phyloP scores from a whole-genome alignment of 2,329 filamentous ascomycete species.

The Aspergillus hiratsukae region DNA sequence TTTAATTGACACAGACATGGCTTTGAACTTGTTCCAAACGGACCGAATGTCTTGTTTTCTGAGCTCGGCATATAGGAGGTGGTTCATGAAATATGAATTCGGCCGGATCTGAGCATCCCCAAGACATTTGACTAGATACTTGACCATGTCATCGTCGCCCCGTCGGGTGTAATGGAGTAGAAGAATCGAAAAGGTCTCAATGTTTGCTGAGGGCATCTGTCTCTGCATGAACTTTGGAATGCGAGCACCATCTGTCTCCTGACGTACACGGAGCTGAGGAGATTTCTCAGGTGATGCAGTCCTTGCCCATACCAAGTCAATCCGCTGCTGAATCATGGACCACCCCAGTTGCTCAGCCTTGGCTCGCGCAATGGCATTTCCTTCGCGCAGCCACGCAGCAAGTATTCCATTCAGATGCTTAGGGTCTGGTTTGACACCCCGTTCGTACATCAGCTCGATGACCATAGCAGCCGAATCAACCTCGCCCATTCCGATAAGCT shows the following conservation, averaged over 20 bases:
- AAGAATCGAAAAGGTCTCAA: conserved; percentile 74
- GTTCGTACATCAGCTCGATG: conserved; percentile 68
- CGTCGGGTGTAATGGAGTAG: conserved; percentile 67
- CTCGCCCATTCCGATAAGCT: conserved; percentile 68
- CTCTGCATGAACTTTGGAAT: conserved; percentile 39
- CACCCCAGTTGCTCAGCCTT: conserved; percentile 67
- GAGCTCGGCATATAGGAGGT: conserved; percentile 64
- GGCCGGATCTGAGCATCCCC: conserved; percentile 60
- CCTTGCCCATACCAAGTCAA: conserved; percentile 56
- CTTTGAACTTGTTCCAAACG: conserved; percentile 54
- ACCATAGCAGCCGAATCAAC: conserved; percentile 68
- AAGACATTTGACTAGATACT: conserved; percentile 60
- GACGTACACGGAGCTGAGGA: conserved; percentile 25
- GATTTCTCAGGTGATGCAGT: conserved; percentile 18
- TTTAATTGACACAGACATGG: conserved; percentile 50
- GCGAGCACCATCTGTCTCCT: conserved; percentile 17
- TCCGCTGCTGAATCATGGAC: conserved; percentile 68
- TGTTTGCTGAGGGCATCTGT: conserved; percentile 56
- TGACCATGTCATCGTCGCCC: conserved; percentile 54
- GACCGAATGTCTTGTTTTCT: conserved; percentile 53
- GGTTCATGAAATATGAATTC: conserved; percentile 74
- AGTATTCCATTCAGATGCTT: conserved; percentile 80
- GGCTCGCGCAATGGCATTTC: conserved; percentile 49
- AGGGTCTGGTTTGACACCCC: conserved; percentile 62
- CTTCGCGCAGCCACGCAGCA: conserved; percentile 68